Conservation (phyloP, 2,329 filamentous ascomycete genomes). For the Diplodia seriata region DNA sequence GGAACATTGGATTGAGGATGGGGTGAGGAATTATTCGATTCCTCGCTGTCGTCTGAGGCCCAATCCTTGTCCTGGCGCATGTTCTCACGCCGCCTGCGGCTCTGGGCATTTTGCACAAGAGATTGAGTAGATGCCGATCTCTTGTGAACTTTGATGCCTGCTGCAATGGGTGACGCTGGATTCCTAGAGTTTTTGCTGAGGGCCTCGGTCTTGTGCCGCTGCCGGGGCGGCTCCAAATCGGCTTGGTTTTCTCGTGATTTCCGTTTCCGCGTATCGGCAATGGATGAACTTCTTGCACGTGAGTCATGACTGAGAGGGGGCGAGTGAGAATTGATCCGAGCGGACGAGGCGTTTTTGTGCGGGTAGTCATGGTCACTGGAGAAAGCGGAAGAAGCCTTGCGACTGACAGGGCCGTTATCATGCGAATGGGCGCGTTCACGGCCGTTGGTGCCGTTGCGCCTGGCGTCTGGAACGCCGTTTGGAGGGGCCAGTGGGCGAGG, state of each 20-base stretch:
- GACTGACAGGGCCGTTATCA: slow-evolving; percentile 20
- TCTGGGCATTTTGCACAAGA: slow-evolving; percentile 39
- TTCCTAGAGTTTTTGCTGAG: slow-evolving; percentile 38
- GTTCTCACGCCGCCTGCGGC: slow-evolving; percentile 46
- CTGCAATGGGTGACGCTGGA: slow-evolving; percentile 45
- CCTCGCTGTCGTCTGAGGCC: slow-evolving; percentile 37
- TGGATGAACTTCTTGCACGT: slow-evolving; percentile 48
- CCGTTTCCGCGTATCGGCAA: slow-evolving; percentile 49
- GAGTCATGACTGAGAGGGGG: slow-evolving; percentile 20
- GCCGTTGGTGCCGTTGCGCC: slow-evolving; percentile 17
- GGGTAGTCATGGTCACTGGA: slow-evolving; percentile 32
- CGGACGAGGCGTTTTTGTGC: slow-evolving; percentile 15
- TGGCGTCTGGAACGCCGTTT: slow-evolving; percentile 27
- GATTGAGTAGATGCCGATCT: slow-evolving; percentile 50
- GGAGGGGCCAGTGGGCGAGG: slow-evolving; percentile 11
- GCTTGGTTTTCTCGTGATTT: slow-evolving; percentile 47
- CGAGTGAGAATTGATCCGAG: slow-evolving; percentile 26
- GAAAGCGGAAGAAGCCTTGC: slow-evolving; percentile 29
- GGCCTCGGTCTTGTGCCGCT: slow-evolving; percentile 49
- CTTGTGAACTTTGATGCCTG: slow-evolving; percentile 47
- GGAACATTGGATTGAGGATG: slow-evolving; percentile 43
- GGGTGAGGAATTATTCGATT: slow-evolving; percentile 42
- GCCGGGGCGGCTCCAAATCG: slow-evolving; percentile 49
- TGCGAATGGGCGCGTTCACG: slow-evolving; percentile 24
- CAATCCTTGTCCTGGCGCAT: slow-evolving; percentile 42